Conservation (phyloP, 768 basidiomycete genomes). For the Lactarius quietus region DNA sequence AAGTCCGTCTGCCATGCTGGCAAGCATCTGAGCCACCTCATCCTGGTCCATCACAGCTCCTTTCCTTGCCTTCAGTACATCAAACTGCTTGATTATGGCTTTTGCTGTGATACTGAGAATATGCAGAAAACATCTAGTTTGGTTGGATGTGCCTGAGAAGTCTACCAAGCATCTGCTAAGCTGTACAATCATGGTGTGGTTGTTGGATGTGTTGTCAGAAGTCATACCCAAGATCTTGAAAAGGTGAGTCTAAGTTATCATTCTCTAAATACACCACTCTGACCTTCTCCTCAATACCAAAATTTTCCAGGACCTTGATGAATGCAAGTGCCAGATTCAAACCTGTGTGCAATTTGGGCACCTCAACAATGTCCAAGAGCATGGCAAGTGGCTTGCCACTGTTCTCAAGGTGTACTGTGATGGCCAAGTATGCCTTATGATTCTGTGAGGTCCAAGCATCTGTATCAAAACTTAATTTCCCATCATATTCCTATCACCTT, state of each 20-base stretch:
- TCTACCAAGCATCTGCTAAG: conserved; percentile 27
- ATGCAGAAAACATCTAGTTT: conserved; percentile 39
- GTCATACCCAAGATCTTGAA: conserved; percentile 34
- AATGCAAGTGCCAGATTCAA: conserved; percentile 28
- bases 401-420: neutral
- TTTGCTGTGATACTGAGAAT: conserved; percentile 39
- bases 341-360: conserved; percentile 31
- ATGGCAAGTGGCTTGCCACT: neutral
- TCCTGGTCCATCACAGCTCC: neutral
- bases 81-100: conserved; percentile 34
- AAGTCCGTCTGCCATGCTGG: neutral
- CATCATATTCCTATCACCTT: neutral
- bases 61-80: conserved; percentile 28
- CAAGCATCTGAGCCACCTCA: neutral
- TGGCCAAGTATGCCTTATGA: neutral
- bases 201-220: conserved; percentile 37
- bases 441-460: too few species aligned
- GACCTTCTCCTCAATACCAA: conserved; percentile 33
- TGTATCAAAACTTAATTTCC: neutral
- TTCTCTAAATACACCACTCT: neutral
- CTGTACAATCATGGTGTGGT: conserved; percentile 35
- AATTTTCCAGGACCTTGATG: too few species aligned
- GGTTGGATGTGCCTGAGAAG: conserved; percentile 31
- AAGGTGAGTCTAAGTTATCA: too few species aligned
- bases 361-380: neutral